These are phyloP conservation scores for Myrmaecium sp. DNA, from an alignment of 2,329 filamentous ascomycete species.

Conservation along the genomic window DNA sequence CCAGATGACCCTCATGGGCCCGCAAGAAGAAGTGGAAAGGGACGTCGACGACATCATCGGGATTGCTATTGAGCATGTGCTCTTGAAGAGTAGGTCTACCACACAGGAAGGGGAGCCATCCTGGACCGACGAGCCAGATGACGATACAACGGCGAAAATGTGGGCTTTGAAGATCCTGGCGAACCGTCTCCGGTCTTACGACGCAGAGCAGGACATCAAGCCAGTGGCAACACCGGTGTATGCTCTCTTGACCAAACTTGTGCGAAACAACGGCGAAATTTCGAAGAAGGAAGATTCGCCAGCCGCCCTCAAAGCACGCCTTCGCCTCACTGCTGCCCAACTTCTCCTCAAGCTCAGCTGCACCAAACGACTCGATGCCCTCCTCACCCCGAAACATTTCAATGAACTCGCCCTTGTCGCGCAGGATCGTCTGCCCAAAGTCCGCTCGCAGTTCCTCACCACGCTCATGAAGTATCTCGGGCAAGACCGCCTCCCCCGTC, in stretches of 20 bases:
- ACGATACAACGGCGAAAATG: conserved; percentile 69
- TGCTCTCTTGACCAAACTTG: conserved; percentile 59
- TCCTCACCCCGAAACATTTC: conserved; percentile 58
- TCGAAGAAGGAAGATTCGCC: conserved; percentile 58
- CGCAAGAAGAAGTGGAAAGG: conserved; percentile 51
- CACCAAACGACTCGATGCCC: conserved; percentile 55
- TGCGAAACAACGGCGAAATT: conserved; percentile 63
- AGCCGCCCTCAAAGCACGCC: conserved; percentile 57
- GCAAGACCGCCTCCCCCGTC: conserved; percentile 47
- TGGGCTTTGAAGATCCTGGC: conserved; percentile 73
- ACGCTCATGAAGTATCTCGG: conserved; percentile 85
- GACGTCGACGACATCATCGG: conserved; percentile 62
- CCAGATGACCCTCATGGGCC: conserved; percentile 60
- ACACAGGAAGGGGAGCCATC: conserved; percentile 39
- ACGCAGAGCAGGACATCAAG: conserved; percentile 30
- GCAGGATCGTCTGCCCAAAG: conserved; percentile 58
- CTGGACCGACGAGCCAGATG: conserved; percentile 45
- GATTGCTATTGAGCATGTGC: conserved; percentile 56
- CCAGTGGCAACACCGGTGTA: conserved; percentile 50
- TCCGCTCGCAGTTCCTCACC: conserved; percentile 63
- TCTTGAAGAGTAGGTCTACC: conserved; percentile 48
- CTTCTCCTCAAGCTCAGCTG: conserved; percentile 69
- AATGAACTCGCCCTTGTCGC: conserved; percentile 65
- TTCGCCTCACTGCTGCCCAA: conserved; percentile 68
- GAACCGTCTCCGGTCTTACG: conserved; percentile 57